Percentiles rank a stretch among this genome's conserved stretches.
Evolutionary conservation across 441 rosid species (phyloP).

Genomic region (Erysimum cheiri): DNA sequence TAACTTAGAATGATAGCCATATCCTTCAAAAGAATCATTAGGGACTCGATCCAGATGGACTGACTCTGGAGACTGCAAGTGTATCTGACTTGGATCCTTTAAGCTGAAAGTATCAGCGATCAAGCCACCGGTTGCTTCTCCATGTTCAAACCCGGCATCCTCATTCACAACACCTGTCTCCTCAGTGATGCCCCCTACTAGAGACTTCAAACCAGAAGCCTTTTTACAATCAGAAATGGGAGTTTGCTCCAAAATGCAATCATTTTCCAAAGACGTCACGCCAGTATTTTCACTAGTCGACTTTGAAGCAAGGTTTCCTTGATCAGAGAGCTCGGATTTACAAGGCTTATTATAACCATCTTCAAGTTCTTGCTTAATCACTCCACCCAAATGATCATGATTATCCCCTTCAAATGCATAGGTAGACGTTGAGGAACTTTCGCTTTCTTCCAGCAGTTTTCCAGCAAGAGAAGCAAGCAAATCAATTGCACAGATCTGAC

Average conservation of each 20-base stretch:
- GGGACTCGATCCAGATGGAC: slow-evolving; percentile 43
- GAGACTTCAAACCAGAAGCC: slow-evolving; percentile 47
- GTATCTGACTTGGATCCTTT: slow-evolving; percentile 51
- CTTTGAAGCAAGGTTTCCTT: slow-evolving; percentile 53
- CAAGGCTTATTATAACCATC: slow-evolving; percentile 41
- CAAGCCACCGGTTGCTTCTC: slow-evolving; percentile 38
- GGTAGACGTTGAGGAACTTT: slow-evolving; percentile 67
- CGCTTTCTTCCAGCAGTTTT: slow-evolving; percentile 65
- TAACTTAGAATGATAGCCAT: slow-evolving; percentile 54
- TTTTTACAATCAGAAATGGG: slow-evolving; percentile 48
- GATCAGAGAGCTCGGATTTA: slow-evolving; percentile 57
- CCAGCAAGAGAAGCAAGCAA: slow-evolving; percentile 68
- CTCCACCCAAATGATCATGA: slow-evolving; percentile 49
- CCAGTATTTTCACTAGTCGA: slow-evolving; percentile 49
- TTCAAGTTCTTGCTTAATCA: slow-evolving; percentile 48
- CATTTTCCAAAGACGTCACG: slow-evolving; percentile 51
- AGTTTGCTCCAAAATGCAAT: slow-evolving; percentile 53
- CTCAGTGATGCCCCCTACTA: slow-evolving; percentile 39
- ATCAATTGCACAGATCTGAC: slow-evolving; percentile 57
- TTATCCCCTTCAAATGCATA: slow-evolving; percentile 64
- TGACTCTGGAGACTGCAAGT: slow-evolving; percentile 45
- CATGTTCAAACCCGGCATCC: slow-evolving; percentile 42
- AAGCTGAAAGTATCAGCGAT: slow-evolving; percentile 39
- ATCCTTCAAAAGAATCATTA: slow-evolving; percentile 58
- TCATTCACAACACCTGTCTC: slow-evolving; percentile 47